Evolutionary conservation across 345 rosid genomes (phyloP), one percentile per base, ranked within the genome.

Genomic region (Sapria himalayana): DNA sequence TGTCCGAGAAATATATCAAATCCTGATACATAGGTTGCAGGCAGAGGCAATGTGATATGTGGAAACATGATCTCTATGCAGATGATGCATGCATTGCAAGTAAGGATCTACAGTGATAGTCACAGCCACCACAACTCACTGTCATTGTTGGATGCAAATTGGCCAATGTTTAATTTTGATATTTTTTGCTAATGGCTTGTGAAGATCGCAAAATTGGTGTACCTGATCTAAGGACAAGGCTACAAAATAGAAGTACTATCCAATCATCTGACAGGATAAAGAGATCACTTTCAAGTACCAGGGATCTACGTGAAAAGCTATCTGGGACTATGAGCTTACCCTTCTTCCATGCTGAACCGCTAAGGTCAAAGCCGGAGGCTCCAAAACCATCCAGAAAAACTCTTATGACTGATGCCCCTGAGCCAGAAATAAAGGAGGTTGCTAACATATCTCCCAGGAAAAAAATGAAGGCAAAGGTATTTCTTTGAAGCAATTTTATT

Each of bases 1-100:
- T n/a, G n/a, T n/a, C n/a, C n/a, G n/a, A n/a, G n/a, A n/a, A n/a
- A n/a, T n/a, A n/a, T n/a, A n/a, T n/a, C n/a, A n/a, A n/a, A n/a
- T n/a, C n/a, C n/a, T n/a, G n/a, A n/a, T n/a, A n/a, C n/a, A n/a
- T n/a, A n/a, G n/a, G n/a, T 59, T 68, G 62, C 85, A 91, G 96
- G 60, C 85, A 71, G 65, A 71, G 99, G 72, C 85, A 72, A 51
- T 86, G 75, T 51, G 96, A 91, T 59, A 91, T 71, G 60, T 91
- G 99, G 99, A 89, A 84, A 68, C 99, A 91, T 55, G 99, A 91
- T 71, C 93, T 91, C 56, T 84, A 52, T 55, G 34, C 46, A 9
- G 55, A 55, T 35, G 59, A 64, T 41, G 72, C 69, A 33, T 69
- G 53, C 36, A 57, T 56, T 51, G 71, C 94, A 69, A 66, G 99